Conservation (phyloP, 140 eudicot species). For the Anethum foeniculum region DNA sequence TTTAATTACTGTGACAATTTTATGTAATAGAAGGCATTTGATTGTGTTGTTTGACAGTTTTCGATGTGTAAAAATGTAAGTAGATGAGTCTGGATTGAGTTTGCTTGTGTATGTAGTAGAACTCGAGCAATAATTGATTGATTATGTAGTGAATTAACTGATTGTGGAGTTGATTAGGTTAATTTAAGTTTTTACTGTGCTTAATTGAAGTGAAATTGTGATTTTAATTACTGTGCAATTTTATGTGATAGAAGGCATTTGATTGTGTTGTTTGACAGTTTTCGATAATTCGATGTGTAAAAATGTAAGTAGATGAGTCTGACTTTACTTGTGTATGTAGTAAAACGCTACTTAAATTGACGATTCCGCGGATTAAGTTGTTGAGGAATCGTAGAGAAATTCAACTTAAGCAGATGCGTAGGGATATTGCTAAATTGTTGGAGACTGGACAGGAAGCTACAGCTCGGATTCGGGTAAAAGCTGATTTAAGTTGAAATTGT, state of each 20-base stretch:
- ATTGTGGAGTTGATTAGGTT: not conserved
- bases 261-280: not conserved
- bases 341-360: slow-evolving; percentile 70
- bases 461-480: slow-evolving; percentile 74
- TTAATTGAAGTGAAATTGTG: not conserved
- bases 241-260: not conserved
- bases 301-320: not conserved
- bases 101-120: too few species aligned
- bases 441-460: slow-evolving; percentile 99
- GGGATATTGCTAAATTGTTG: slow-evolving; percentile 84
- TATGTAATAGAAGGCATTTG: not conserved
- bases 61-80: not conserved
- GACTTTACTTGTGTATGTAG: slow-evolving; percentile 24
- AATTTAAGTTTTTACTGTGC: not conserved
- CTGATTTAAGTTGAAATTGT: not conserved
- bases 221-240: not conserved
- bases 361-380: slow-evolving; percentile 85
- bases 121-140: too few species aligned
- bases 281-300: not conserved
- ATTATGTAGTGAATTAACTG: too few species aligned
- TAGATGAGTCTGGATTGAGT: not conserved
- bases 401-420: slow-evolving; percentile 93
- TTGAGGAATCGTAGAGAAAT: slow-evolving; percentile 88
- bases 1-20: not conserved
- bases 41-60: not conserved